These are phyloP conservation scores for Orobanche coerulescens DNA, from an alignment of 257 asterid species.

Conservation along the genomic window DNA sequence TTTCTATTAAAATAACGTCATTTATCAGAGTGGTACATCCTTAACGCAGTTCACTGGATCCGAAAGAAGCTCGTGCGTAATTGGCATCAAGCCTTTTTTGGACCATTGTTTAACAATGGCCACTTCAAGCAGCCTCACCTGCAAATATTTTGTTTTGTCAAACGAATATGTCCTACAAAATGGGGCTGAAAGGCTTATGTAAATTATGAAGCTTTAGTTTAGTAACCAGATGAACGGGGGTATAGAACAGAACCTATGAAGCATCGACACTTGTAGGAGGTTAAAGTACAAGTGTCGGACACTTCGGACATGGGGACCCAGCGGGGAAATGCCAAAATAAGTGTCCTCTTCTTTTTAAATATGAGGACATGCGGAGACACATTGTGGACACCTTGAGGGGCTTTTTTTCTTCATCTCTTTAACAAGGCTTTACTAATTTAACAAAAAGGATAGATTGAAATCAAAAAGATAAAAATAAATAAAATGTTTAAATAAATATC, in stretches of 20 bases:
- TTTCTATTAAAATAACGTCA: background rate
- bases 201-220: background rate
- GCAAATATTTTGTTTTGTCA: constrained; percentile 22
- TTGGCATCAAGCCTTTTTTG: constrained; percentile 45
- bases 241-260: background rate
- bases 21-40: constrained; percentile 36
- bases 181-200: background rate
- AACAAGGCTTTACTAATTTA: too few species aligned
- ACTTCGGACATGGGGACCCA: too few species aligned
- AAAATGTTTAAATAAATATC: too few species aligned
- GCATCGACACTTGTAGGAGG: too few species aligned
- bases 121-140: constrained; percentile 79
- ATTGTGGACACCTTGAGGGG: too few species aligned
- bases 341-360: too few species aligned
- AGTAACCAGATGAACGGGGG: background rate
- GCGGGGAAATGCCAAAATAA: too few species aligned
- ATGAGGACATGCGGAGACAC: too few species aligned
- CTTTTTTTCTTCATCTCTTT: too few species aligned
- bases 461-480: too few species aligned
- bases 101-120: constrained; percentile 58
- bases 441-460: too few species aligned
- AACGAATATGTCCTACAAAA: background rate
- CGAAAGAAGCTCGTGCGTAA: constrained; percentile 48
- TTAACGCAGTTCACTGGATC: constrained; percentile 48
- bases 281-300: too few species aligned